Base-by-base conservation (phyloP, 495 filamentous ascomycete species). In the Penicillium steckii region DNA sequence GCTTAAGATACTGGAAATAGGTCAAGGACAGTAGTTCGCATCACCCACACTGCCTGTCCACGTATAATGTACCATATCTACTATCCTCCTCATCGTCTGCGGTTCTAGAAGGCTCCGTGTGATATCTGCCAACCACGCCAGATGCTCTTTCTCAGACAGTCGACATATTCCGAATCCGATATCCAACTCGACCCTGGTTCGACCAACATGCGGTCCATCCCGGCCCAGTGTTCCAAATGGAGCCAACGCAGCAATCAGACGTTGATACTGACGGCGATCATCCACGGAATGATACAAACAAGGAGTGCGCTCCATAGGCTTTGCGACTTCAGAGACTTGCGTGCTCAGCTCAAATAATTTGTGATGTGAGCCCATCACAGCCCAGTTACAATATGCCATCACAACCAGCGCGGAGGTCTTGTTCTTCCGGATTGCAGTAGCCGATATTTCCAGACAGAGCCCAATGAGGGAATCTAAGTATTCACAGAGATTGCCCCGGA, bases 91-190 rank as follows among this genome's bases (percentile, higher is more conserved):
- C 26, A 64, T 33, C 0, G 46, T 56, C n/a, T n/a, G 23, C 0
- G 61, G 64, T 3, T 64, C 15, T 4, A 67, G 32, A 15, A 67
- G 48, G n/a, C 43, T 57, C 24, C 64, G 42, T 8, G 51, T 49
- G 12, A 53, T 53, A 56, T 64, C 61, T n/a, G 64, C 64, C 18
- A 64, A 40, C 64, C 64, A 67, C 2, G 64, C 50, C 0, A 60
- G n/a, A 50, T 61, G 48, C 8, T 38, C 37, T 7, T 48, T 35
- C 12, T 44, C 44, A 4, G 53, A 37, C 17, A 1, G 5, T 17
- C 57, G 53, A 47, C 50, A 51, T 10, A 48, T 13, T 22, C 33
- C 37, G 17, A 56, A 67, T 4, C 45, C 13, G 18, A 40, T 55
- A 32, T 61, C 62, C 41, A 65, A 46, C 18, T 65, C 53, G 8